phyloP scores from a whole-genome alignment of 352 stramenopile genomes.

The Hyaloperonospora arabidopsidis region DNA sequence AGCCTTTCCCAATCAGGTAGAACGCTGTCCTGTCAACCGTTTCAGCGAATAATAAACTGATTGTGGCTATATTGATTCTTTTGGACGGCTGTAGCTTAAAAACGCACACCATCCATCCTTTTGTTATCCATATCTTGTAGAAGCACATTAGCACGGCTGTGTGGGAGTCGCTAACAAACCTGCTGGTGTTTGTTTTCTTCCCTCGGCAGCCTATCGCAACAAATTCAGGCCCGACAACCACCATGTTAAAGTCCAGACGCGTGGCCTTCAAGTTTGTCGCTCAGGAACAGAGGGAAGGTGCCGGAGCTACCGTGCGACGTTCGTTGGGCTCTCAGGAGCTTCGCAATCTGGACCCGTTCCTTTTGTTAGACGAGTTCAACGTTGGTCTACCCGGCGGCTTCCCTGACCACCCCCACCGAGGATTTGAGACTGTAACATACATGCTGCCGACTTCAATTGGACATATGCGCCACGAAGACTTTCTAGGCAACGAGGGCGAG shows the following conservation, averaged over 20 bases:
- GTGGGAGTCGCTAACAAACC: too few relatives aligned
- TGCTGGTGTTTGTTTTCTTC: too few relatives aligned
- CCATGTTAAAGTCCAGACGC: constrained; percentile 28
- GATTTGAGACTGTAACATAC: constrained; percentile 90
- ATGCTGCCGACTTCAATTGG: constrained; percentile 65
- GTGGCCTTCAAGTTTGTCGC: constrained; percentile 53
- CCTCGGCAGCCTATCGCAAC: too few relatives aligned
- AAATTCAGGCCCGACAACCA: neutral
- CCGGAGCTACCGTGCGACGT: constrained; percentile 44
- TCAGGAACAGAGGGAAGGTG: constrained; percentile 44
- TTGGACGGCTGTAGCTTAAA: too few relatives aligned
- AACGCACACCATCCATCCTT: too few relatives aligned
- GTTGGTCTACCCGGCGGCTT: constrained; percentile 68
- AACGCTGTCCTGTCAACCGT: too few relatives aligned
- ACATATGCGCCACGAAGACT: constrained; percentile 84
- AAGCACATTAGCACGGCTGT: too few relatives aligned
- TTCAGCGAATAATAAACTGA: too few relatives aligned
- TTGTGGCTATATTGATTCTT: too few relatives aligned
- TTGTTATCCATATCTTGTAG: too few relatives aligned
- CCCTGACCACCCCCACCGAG: constrained; percentile 85
- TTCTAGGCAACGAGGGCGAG: constrained; percentile 47
- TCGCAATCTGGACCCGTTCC: constrained; percentile 42
- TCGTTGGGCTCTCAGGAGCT: constrained; percentile 48
- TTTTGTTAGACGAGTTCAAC: constrained; percentile 57
- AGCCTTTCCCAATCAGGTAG: too few relatives aligned